These are phyloP conservation scores for Rosa lucieae DNA, from an alignment of 306 rosid genomes.

Conservation along the genomic window DNA sequence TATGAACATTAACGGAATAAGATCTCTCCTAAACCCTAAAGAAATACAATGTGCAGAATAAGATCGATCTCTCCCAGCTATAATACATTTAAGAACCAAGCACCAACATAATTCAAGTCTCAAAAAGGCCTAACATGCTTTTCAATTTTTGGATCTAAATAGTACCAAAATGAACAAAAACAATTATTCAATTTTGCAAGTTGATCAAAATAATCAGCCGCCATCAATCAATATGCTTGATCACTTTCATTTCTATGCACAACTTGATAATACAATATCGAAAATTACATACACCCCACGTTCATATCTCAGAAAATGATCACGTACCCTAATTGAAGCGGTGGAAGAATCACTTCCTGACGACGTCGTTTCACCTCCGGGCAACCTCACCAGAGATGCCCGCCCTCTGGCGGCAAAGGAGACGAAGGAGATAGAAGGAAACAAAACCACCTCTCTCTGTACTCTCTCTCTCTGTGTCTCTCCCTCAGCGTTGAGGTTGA, in stretches of 20 bases:
- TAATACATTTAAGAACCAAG: not conserved
- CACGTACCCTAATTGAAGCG: constrained; percentile 16
- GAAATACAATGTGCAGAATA: not conserved
- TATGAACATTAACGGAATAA: not conserved
- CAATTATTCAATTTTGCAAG: not conserved
- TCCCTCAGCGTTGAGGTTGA: not conserved
- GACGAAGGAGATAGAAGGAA: not conserved
- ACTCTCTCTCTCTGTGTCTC: not conserved
- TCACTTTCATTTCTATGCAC: constrained; percentile 16
- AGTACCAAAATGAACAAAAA: not conserved
- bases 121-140: not conserved
- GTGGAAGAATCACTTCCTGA: constrained; percentile 8
- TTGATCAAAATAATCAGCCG: not conserved
- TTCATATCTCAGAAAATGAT: not conserved
- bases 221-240: not conserved
- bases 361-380: not conserved
- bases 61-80: not conserved
- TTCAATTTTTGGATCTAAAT: not conserved
- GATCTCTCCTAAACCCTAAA: not conserved
- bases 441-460: not conserved
- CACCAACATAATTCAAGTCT: not conserved
- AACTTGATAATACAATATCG: not conserved
- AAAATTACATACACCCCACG: not conserved
- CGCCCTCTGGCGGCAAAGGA: not conserved
- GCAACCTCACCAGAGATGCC: not conserved